phyloP scores from a whole-genome alignment of 2,329 filamentous ascomycete genomes.

The Didymellaceae sp. region DNA sequence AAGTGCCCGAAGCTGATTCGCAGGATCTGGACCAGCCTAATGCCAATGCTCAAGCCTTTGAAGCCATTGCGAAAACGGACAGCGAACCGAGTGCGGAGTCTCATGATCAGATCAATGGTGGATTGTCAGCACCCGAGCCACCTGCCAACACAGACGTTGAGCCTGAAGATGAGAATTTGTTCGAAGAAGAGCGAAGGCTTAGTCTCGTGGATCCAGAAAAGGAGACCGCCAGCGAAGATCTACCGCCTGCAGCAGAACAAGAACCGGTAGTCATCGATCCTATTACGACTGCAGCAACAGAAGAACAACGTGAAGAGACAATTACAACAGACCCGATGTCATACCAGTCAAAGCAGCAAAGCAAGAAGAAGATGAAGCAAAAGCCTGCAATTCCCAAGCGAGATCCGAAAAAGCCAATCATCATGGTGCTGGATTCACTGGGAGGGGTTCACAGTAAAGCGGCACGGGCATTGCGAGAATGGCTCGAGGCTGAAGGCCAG shows the following conservation, averaged over 20 bases:
- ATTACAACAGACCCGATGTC: background rate
- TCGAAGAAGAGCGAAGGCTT: constrained; percentile 30
- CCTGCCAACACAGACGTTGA: background rate
- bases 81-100: background rate
- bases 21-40: background rate
- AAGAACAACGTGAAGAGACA: background rate
- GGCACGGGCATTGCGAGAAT: constrained; percentile 73
- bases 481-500: constrained; percentile 75
- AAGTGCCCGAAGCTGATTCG: constrained; percentile 12
- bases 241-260: background rate
- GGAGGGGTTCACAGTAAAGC: constrained; percentile 66
- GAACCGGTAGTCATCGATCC: no score
- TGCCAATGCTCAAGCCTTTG: background rate
- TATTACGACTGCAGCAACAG: background rate
- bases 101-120: background rate
- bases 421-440: constrained; percentile 89
- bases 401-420: constrained; percentile 60
- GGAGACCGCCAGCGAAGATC: background rate
- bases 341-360: background rate
- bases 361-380: constrained; percentile 30
- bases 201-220: constrained; percentile 31
- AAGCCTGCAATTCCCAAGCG: constrained; percentile 35
- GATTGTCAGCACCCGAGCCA: background rate
- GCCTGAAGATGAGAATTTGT: constrained; percentile 27
- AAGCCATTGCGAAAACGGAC: background rate